Evolutionary conservation across 148 eudicot genomes (phyloP).

Genomic region (Arctostaphylos glauca): DNA sequence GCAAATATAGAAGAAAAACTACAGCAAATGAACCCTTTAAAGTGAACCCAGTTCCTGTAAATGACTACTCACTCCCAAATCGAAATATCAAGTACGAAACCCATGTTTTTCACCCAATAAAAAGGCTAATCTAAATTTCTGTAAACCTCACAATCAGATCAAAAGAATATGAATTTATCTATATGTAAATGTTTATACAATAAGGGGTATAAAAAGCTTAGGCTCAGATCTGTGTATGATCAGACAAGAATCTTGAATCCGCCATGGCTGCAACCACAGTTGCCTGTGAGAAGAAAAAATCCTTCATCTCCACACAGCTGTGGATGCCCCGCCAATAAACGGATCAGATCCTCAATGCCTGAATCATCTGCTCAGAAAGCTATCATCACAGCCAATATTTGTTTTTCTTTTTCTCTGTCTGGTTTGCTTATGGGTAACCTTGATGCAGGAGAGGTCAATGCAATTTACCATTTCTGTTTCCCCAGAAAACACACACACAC

Average conservation of each 20-base stretch:
- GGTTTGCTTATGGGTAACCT: neutral
- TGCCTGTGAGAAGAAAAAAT: neutral
- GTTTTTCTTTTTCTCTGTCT: neutral
- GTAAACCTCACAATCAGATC: no score
- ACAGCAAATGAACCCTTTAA: no score
- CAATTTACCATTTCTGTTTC: neutral
- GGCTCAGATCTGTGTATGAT: slow-evolving; percentile 10
- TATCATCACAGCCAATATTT: neutral
- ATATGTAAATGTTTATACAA: no score
- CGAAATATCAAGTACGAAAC: no score
- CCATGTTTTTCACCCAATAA: no score
- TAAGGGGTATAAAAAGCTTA: neutral
- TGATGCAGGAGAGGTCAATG: no score
- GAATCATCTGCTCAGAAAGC: neutral
- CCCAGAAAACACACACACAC: neutral
- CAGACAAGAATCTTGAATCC: neutral
- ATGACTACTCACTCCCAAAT: no score
- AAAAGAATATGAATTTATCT: no score
- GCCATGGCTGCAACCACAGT: slow-evolving; percentile 1
- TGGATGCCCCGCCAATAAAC: neutral
- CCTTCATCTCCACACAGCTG: neutral
- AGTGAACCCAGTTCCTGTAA: no score
- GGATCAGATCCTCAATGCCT: neutral
- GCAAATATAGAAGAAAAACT: no score
- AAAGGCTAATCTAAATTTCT: no score